Percentiles rank a stretch among this genome's conserved stretches.
phyloP scores from a whole-genome alignment of 495 filamentous ascomycete genomes.

The Rhypophila decipiens region DNA sequence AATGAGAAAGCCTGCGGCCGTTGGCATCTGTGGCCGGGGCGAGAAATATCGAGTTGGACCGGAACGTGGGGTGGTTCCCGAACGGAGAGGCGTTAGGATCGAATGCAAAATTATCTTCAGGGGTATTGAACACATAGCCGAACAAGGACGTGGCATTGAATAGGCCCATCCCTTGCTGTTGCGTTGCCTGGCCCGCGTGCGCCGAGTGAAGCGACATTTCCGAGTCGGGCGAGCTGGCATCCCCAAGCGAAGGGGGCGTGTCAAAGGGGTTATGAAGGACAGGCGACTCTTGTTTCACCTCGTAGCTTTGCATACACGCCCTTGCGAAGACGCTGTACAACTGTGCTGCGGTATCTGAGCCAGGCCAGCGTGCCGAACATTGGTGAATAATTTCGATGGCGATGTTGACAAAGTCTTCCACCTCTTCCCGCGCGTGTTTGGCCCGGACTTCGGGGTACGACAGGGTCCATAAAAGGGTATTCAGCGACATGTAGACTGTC shows the following conservation, averaged over 20 bases:
- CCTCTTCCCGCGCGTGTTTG: slow-evolving; percentile 59
- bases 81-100: slow-evolving; percentile 28
- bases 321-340: slow-evolving; percentile 74
- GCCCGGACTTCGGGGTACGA: slow-evolving; percentile 77
- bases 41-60: slow-evolving; percentile 51
- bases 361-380: slow-evolving; percentile 81
- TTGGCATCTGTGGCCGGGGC: slow-evolving; percentile 39
- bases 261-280: slow-evolving; percentile 56
- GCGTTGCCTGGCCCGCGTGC: slow-evolving; percentile 9
- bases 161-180: slow-evolving; percentile 11
- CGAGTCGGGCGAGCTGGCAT: slow-evolving; percentile 38
- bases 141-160: slow-evolving; percentile 42
- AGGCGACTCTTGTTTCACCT: slow-evolving; percentile 45
- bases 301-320: slow-evolving; percentile 78
- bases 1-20: slow-evolving; percentile 47
- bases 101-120: slow-evolving; percentile 24
- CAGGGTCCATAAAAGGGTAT: slow-evolving; percentile 81
- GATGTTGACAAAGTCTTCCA: slow-evolving; percentile 61
- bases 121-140: slow-evolving; percentile 43
- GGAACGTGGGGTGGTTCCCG: slow-evolving; percentile 37
- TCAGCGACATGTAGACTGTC: slow-evolving; percentile 77
- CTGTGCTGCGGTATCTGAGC: slow-evolving; percentile 71
- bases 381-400: slow-evolving; percentile 68
- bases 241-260: slow-evolving; percentile 50
- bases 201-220: slow-evolving; percentile 19